Conservation (phyloP, 1,139 yeast genomes). For the Lodderomyces theae region DNA sequence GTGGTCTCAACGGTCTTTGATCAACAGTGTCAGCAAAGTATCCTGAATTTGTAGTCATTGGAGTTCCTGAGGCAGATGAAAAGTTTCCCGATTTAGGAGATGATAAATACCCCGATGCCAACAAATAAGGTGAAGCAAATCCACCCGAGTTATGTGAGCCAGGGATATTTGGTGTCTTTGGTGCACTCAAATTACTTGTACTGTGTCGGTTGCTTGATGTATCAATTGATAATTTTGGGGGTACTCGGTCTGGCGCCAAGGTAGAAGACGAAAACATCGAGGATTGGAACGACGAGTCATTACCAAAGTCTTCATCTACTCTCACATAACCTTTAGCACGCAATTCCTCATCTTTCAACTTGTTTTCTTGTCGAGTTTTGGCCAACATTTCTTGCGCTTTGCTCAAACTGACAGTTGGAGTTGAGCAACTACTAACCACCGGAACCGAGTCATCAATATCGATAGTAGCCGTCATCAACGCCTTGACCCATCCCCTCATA, state of each 20-base stretch:
- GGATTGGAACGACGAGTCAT: conserved; percentile 17
- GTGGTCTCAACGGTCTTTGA: conserved; percentile 7
- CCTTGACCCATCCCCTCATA: conserved; percentile 94
- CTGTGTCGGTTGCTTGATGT: conserved; percentile 16
- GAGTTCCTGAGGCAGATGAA: conserved; percentile 25
- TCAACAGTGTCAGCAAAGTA: conserved; percentile 9
- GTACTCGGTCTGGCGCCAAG: conserved; percentile 20
- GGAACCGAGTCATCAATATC: conserved; percentile 94
- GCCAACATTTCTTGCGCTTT: conserved; percentile 85
- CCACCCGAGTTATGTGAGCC: conserved; percentile 40
- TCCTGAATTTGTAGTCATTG: conserved; percentile 12
- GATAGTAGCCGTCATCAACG: conserved; percentile 91
- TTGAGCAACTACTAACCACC: conserved; percentile 88
- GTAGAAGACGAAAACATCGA: conserved; percentile 26
- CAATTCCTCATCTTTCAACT: conserved; percentile 56
- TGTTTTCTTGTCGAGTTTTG: conserved; percentile 74
- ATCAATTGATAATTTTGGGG: conserved; percentile 36
- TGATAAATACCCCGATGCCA: conserved; percentile 55
- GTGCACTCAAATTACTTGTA: conserved; percentile 12
- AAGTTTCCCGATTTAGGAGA: conserved; percentile 35
- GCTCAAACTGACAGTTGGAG: conserved; percentile 86
- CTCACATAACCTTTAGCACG: conserved; percentile 37
- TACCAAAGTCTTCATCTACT: conserved; percentile 23
- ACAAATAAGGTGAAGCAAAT: conserved; percentile 58
- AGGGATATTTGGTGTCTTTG: conserved; percentile 31